Evolutionary conservation across 148 eudicot species (phyloP).

Genomic region (Cornus florida): DNA sequence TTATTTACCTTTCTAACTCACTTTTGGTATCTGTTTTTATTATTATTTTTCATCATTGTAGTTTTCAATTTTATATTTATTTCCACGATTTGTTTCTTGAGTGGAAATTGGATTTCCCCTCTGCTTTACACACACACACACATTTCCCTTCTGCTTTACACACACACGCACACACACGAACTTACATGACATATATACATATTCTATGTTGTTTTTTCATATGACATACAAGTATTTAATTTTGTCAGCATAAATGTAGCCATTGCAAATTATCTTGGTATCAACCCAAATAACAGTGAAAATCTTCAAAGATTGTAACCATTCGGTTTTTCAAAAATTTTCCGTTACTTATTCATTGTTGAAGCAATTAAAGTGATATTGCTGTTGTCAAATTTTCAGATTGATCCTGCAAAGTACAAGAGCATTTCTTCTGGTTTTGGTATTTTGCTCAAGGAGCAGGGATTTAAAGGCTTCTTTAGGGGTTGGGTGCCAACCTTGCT

Average conservation of each 20-base stretch:
- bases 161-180: neutral
- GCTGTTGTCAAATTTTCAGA: slow-evolving; percentile 17
- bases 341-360: neutral
- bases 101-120: neutral
- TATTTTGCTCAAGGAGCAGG: too few species aligned
- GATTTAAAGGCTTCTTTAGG: slow-evolving; percentile 22
- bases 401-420: slow-evolving; percentile 43
- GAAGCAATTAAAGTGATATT: neutral
- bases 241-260: neutral
- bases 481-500: slow-evolving; percentile 42
- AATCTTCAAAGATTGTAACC: neutral
- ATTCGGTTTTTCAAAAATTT: neutral
- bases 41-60: neutral
- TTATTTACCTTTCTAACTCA: neutral
- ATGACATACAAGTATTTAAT: neutral
- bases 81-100: neutral
- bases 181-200: too few species aligned
- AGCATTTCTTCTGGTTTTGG: too few species aligned
- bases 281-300: neutral
- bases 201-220: neutral
- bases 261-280: neutral
- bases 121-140: too few species aligned
- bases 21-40: too few species aligned
- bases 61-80: neutral
- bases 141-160: too few species aligned